phyloP scores from a whole-genome alignment of 139 green algal species.

The Tetradesmus lagerheimii region DNA sequence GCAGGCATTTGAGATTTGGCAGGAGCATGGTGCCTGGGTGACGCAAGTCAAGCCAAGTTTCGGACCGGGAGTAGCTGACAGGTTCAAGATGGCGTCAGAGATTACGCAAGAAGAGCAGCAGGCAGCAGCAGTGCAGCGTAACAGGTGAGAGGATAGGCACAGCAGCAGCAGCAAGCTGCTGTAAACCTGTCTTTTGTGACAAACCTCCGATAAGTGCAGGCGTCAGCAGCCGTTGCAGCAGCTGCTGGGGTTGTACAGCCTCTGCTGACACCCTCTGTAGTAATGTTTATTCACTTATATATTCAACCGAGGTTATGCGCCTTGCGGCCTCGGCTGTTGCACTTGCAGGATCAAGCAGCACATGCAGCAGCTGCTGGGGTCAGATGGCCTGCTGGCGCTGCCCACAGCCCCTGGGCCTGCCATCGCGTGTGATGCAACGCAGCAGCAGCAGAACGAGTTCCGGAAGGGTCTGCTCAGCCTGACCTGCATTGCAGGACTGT shows the following conservation, averaged over 20 bases:
- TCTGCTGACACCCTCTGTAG: too few species aligned
- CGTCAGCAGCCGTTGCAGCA: too few species aligned
- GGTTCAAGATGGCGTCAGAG: constrained; percentile 81
- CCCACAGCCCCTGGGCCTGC: constrained; percentile 83
- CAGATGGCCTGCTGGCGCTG: constrained; percentile 76
- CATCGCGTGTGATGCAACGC: not conserved
- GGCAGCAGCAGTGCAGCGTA: constrained; percentile 22
- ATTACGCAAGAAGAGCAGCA: constrained; percentile 65
- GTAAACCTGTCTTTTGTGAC: too few species aligned
- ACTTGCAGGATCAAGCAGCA: constrained; percentile 56
- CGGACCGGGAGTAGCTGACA: constrained; percentile 82
- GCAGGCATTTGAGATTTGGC: constrained; percentile 86
- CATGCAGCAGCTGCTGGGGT: constrained; percentile 71
- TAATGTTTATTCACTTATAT: too few species aligned
- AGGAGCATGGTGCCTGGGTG: constrained; percentile 83
- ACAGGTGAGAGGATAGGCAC: not conserved
- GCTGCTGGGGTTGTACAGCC: too few species aligned
- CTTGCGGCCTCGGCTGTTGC: too few species aligned
- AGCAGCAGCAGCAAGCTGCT: not conserved
- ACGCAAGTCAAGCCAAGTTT: constrained; percentile 68
- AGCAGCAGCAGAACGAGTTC: constrained; percentile 73
- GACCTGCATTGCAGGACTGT: constrained; percentile 85
- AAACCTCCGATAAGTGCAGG: too few species aligned
- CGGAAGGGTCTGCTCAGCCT: constrained; percentile 75
- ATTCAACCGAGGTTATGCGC: too few species aligned